Base-by-base conservation (phyloP, 768 basidiomycete genomes). In the Termitomyces sp. region DNA sequence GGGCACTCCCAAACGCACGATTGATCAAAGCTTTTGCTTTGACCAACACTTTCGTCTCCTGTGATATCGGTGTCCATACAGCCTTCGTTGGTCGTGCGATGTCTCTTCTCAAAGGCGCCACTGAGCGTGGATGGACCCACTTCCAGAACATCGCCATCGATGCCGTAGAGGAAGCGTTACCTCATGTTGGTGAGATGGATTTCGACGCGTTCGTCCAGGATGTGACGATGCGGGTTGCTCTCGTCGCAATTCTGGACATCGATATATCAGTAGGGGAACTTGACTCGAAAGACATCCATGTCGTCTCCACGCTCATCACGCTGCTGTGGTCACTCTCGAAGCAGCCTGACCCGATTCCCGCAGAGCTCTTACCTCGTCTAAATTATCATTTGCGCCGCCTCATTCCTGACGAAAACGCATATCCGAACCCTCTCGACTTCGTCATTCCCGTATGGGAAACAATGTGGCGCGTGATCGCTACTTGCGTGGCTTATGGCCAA, bases 391-490 rank as follows among this genome's bases (percentile, higher is more conserved):
- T 87, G 22, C 70, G 74, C 3, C 67, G 58, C 1, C 79, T 86
- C 62, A 62, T 87, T 24, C 76, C 79, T 1, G 70, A 77, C 38
- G 55, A 50, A 1, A 64, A 69, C 0, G 60, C 33, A 4, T 75
- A 73, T 55, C 70, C 73, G 1, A 76, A 80, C 42, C 80, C 82
- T 0, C 69, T 87, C 16, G 77, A 86, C 49, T 77, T 78, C 59
- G 75, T 88, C 58, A 78, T 88, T 48, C 86, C 86, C 0, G 72
- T 81, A 0, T 88, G 84, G 76, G 87, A 88, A 67, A 83, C 82
- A 0, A 70, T 87, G 49, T 88, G 87, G 87, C 79, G 85, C 13
- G 78, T 87, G 22, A 74, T 85, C 55, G 85, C 86, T 1, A 72
- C 73, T 7, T 66, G 73, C 0, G 67, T 81, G 0, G 78, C 81